A percentile compares a stretch with the other conserved stretches of the same genome.
These are phyloP conservation scores for Aspergillus carlsbadensis DNA, from an alignment of 495 filamentous ascomycete species.

Conservation along the genomic window DNA sequence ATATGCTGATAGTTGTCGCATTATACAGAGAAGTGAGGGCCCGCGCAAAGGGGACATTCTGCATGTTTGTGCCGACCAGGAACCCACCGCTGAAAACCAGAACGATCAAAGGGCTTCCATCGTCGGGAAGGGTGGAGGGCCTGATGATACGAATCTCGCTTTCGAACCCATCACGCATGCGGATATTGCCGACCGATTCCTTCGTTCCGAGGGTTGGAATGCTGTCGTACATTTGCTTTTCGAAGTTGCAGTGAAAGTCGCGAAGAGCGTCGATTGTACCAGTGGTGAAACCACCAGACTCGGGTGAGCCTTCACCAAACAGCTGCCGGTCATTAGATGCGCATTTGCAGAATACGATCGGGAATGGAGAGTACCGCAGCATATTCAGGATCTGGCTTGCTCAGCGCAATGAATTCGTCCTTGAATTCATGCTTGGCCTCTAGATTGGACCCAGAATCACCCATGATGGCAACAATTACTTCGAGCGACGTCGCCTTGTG, in stretches of 20 bases:
- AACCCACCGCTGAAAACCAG: constrained; percentile 10
- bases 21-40: neutral
- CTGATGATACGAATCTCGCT: constrained; percentile 2
- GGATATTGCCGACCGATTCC: neutral
- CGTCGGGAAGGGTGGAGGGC: neutral
- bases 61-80: neutral
- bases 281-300: neutral
- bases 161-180: constrained; percentile 4
- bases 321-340: neutral
- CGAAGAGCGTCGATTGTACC: neutral
- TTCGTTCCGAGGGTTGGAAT: neutral
- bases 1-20: neutral
- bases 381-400: neutral
- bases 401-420: neutral
- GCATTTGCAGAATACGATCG: neutral
- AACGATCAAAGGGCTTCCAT: neutral
- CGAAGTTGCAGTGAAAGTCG: neutral
- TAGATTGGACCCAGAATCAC: neutral
- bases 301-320: neutral
- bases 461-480: neutral
- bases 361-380: neutral
- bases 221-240: neutral
- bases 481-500: too few relatives aligned
- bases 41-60: neutral
- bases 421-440: neutral